A percentile compares a stretch with the other conserved stretches of the same genome.
phyloP scores from a whole-genome alignment of 352 stramenopile genomes.

The Plasmopara halstedii region DNA sequence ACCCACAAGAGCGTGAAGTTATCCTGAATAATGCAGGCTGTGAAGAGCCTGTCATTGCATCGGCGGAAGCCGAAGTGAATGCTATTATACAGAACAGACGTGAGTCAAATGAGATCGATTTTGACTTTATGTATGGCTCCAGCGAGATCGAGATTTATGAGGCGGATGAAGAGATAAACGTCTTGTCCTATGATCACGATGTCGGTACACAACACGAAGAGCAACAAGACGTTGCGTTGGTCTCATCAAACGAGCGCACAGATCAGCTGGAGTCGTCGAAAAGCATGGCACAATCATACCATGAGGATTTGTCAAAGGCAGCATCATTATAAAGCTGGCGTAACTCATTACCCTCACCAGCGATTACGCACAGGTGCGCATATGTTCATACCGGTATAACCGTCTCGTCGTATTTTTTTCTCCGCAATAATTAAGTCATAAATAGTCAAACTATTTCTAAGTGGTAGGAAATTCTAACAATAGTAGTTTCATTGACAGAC shows the following conservation, averaged over 20 bases:
- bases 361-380: no score
- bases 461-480: no score
- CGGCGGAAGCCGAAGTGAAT: constrained; percentile 78
- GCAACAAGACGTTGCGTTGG: constrained; percentile 14
- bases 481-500: no score
- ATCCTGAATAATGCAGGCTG: constrained; percentile 78
- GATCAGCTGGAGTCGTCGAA: constrained; percentile 5
- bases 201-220: constrained; percentile 12
- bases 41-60: constrained; percentile 54
- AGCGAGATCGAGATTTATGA: constrained; percentile 31
- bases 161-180: constrained; percentile 26
- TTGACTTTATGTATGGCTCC: constrained; percentile 67
- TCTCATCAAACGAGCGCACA: constrained; percentile 9
- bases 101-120: constrained; percentile 80
- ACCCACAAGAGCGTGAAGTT: constrained; percentile 61
- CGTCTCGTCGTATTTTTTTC: constrained; percentile 2
- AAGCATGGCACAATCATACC: constrained; percentile 11
- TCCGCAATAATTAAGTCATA: not conserved
- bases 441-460: not conserved
- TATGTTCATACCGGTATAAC: not conserved
- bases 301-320: constrained; percentile 13
- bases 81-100: constrained; percentile 69
- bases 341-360: not conserved
- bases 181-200: constrained; percentile 9
- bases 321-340: constrained; percentile 15